phyloP scores from a whole-genome alignment of 148 eudicot species.

The Rhododendron griersonianum region DNA sequence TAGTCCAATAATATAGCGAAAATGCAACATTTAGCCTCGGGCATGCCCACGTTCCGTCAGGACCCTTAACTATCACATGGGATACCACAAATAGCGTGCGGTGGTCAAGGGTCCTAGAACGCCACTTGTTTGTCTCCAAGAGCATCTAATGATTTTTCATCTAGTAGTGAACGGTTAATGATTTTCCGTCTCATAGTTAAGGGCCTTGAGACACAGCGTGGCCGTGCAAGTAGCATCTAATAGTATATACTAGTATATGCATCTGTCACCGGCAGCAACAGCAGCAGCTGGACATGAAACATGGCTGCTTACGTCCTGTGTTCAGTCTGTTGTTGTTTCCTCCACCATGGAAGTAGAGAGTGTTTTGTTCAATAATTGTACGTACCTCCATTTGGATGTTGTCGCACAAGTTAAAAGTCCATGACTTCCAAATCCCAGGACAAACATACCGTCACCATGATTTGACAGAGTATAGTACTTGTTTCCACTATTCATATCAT shows the following conservation, averaged over 20 bases:
- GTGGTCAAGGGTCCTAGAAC: not conserved
- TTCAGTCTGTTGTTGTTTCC: not conserved
- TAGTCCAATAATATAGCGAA: too few species aligned
- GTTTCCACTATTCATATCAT: not conserved
- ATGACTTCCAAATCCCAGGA: not conserved
- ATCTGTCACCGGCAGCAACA: not conserved
- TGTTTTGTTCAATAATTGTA: not conserved
- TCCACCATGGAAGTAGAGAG: not conserved
- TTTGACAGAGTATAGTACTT: not conserved
- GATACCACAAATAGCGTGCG: not conserved
- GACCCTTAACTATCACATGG: not conserved
- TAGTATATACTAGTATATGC: not conserved
- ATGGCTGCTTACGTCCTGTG: not conserved
- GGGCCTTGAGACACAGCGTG: not conserved
- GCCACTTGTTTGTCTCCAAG: not conserved
- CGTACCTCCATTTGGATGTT: not conserved
- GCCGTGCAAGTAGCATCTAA: not conserved
- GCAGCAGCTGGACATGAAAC: not conserved
- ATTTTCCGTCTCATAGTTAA: not conserved
- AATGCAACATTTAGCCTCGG: too few species aligned
- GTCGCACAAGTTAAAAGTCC: not conserved
- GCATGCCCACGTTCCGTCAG: not conserved
- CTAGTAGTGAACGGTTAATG: not conserved
- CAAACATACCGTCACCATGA: not conserved
- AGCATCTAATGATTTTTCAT: not conserved